phyloP scores from a whole-genome alignment of 2,329 filamentous ascomycete genomes.

The Curvularia hawaiiensis region DNA sequence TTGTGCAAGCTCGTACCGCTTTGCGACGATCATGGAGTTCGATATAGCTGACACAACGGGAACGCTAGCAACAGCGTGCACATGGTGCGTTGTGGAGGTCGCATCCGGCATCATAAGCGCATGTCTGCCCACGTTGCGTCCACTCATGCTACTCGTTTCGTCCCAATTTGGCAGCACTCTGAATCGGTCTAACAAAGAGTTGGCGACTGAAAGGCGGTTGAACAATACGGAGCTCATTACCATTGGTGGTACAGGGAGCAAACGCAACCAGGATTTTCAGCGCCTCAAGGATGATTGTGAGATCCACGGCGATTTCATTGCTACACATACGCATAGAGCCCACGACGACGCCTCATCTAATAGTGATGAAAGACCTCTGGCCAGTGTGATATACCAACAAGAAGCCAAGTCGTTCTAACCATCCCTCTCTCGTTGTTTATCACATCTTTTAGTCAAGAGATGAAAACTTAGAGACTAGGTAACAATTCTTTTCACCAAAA shows the following conservation, averaged over 20 bases:
- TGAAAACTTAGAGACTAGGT: too few relatives aligned
- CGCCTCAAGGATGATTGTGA: constrained; percentile 7
- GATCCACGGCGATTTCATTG: not conserved
- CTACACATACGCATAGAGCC: not conserved
- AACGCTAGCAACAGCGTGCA: constrained; percentile 19
- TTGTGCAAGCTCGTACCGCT: constrained; percentile 24
- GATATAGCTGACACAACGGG: constrained; percentile 17
- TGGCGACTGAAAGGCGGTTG: not conserved
- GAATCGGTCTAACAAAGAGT: constrained; percentile 3
- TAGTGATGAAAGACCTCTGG: not conserved
- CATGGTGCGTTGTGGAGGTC: constrained; percentile 22
- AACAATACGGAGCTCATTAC: constrained; percentile 11
- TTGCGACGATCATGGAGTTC: constrained; percentile 22
- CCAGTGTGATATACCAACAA: not conserved
- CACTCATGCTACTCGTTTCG: constrained; percentile 19
- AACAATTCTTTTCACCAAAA: too few relatives aligned
- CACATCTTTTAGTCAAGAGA: too few relatives aligned
- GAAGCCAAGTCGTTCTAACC: not conserved
- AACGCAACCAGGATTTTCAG: constrained; percentile 11
- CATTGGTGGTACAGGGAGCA: constrained; percentile 9
- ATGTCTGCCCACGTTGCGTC: constrained; percentile 20
- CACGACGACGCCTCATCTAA: not conserved
- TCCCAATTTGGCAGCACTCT: constrained; percentile 14
- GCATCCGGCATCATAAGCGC: constrained; percentile 22
- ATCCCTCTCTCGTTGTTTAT: not conserved